phyloP scores from a whole-genome alignment of 176 grass and related monocot genomes.

The Bromus sterilis region DNA sequence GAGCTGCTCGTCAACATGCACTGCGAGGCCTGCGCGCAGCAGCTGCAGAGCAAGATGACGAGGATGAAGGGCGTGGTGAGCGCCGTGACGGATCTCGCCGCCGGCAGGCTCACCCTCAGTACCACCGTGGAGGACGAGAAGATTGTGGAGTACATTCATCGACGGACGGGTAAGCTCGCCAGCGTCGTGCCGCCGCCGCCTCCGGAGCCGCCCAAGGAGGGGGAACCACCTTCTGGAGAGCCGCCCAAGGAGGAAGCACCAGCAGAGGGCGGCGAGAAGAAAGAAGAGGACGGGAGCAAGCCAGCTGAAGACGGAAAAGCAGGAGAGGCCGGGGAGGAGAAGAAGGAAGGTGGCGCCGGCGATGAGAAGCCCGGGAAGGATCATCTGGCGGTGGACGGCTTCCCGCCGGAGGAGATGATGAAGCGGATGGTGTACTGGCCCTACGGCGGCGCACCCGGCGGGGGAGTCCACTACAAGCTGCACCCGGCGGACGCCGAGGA shows the following conservation, averaged over 20 bases:
- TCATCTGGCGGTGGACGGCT: constrained; percentile 29
- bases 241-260: background rate
- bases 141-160: constrained; percentile 57
- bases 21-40: constrained; percentile 78
- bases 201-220: constrained; percentile 34
- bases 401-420: constrained; percentile 49
- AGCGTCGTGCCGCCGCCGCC: constrained; percentile 36
- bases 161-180: constrained; percentile 59
- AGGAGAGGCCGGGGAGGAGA: background rate
- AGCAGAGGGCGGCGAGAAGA: constrained; percentile 11
- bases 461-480: background rate
- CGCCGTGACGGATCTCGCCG: constrained; percentile 35
- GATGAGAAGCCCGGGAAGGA: constrained; percentile 35
- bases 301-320: background rate
- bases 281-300: constrained; percentile 16
- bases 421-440: constrained; percentile 60
- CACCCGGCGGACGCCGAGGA: constrained; percentile 28
- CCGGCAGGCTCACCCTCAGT: constrained; percentile 49
- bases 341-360: background rate
- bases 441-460: background rate
- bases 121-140: constrained; percentile 42
- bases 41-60: constrained; percentile 56
- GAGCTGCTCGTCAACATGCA: constrained; percentile 85
- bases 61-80: constrained; percentile 67
- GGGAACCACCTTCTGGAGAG: background rate